Base-by-base conservation (phyloP, 176 grass and related monocot species). In the Alloteropsis semialata region DNA sequence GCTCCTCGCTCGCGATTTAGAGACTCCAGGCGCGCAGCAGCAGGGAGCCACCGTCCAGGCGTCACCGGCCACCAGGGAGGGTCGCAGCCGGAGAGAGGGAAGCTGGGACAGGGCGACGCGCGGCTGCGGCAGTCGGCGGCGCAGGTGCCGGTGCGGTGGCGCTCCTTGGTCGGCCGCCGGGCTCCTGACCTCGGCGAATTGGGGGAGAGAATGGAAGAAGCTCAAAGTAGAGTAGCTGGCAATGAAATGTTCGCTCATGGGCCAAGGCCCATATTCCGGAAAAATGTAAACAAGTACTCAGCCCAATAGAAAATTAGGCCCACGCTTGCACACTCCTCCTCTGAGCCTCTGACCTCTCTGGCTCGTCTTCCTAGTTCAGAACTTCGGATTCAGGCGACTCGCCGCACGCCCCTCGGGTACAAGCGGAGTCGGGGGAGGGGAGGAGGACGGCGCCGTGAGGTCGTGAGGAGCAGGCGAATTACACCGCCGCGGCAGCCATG, bases 401-500 rank as follows among this genome's bases (percentile, higher is more conserved):
- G 42, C 57, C 58, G 49, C 18, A 49, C 18, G 49, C 49, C 10
- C 77, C 33, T 81, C 34, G n/a, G 42, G 17, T n/a, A 44, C 42
- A 10, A 57, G 24, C 78, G 46, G 74, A 73, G 59, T 44, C 57
- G 50, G 76, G 10, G 14, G 21, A 24, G 33, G 16, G 38, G 27
- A n/a, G 41, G n/a, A 8, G 32, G 50, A 3, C 10, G 18, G 70
- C 42, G 63, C 6, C 32, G 61, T 25, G 77, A 80, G 15, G 76
- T 44, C 0, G 55, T 7, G 56, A 60, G 41, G 27, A 74, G 77
- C 7, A 55, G 79, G 7, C n/a, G 4, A 22, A 13, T 79, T 22
- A 44, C 22, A 25, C 30, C 13, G 73, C 66, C 6, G 48, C 30
- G 10, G 8, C 46, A 65, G 90, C 82, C 82, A 98, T 99, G 93